phyloP scores from a whole-genome alignment of 768 basidiomycete species.

The Boletales sp. region DNA sequence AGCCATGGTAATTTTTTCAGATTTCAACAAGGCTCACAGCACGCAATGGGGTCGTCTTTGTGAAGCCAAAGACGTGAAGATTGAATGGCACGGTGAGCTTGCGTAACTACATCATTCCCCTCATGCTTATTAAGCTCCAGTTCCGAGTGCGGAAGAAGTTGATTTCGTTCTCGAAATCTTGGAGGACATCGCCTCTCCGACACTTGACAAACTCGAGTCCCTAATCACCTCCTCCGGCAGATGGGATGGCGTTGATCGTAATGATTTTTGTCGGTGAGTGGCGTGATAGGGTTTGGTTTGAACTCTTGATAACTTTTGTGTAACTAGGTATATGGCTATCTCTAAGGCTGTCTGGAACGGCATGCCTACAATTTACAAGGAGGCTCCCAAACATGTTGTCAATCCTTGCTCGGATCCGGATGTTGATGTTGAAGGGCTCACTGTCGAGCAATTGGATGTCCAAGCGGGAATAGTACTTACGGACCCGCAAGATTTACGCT shows the following conservation, averaged over 20 bases:
- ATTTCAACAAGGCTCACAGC: conserved; percentile 60
- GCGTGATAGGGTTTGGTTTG: neutral
- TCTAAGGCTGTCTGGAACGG: conserved; percentile 77
- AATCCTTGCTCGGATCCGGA: conserved; percentile 58
- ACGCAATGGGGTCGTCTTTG: conserved; percentile 79
- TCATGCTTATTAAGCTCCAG: conserved; percentile 33
- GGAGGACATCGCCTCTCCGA: conserved; percentile 60
- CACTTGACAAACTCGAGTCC: conserved; percentile 61
- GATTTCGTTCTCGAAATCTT: conserved; percentile 77
- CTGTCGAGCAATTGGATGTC: conserved; percentile 64
- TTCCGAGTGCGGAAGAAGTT: conserved; percentile 55
- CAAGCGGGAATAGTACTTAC: conserved; percentile 72
- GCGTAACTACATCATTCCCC: neutral
- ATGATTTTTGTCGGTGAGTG: conserved; percentile 79
- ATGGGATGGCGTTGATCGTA: conserved; percentile 67
- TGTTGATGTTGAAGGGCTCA: conserved; percentile 64
- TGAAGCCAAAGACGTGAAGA: conserved; percentile 70
- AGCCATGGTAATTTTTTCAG: conserved; percentile 30
- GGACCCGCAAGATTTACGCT: conserved; percentile 70
- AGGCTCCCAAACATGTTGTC: conserved; percentile 51
- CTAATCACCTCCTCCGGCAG: conserved; percentile 50
- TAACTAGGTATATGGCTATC: conserved; percentile 59
- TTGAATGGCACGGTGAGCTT: conserved; percentile 80
- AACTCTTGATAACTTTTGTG: conserved; percentile 1
- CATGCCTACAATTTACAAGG: conserved; percentile 65